These are phyloP conservation scores for Agrocybe chaxingu DNA, from an alignment of 768 basidiomycete species.

Conservation along the genomic window DNA sequence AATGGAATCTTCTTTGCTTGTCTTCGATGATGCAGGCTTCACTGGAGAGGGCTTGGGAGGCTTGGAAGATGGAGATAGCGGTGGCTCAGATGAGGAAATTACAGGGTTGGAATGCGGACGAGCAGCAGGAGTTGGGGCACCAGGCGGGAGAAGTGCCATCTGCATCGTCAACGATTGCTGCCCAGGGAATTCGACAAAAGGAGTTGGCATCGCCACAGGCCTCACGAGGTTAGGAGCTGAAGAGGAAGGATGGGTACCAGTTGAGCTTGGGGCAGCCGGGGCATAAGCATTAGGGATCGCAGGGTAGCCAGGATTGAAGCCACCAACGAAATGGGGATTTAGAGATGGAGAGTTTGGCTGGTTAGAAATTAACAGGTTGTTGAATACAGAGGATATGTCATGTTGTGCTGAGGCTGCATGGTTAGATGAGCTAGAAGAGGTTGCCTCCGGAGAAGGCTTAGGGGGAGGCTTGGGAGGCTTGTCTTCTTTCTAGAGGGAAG, in stretches of 20 bases:
- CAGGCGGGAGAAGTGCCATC: constrained; percentile 28
- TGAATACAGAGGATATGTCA: constrained; percentile 23
- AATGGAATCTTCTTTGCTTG: constrained; percentile 4
- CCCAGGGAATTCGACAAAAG: constrained; percentile 21
- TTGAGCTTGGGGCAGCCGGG: background rate
- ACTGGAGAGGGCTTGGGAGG: constrained; percentile 9
- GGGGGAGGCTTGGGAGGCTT: constrained; percentile 16
- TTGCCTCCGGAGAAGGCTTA: constrained; percentile 2
- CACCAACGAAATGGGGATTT: constrained; percentile 40
- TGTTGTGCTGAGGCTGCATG: constrained; percentile 1
- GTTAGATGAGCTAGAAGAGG: background rate
- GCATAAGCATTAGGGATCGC: constrained; percentile 5
- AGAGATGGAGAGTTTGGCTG: constrained; percentile 4
- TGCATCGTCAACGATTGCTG: constrained; percentile 37
- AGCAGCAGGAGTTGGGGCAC: constrained; percentile 14
- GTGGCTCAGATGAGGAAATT: constrained; percentile 11
- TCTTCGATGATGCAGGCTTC: constrained; percentile 11
- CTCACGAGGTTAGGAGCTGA: constrained; percentile 17
- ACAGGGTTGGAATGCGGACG: constrained; percentile 32
- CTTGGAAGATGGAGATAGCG: constrained; percentile 12
- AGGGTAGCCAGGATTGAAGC: constrained; percentile 35
- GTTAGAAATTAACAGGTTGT: constrained; percentile 20
- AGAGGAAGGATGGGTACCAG: constrained; percentile 13
- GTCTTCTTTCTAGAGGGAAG: constrained; percentile 4
- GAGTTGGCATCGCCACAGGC: constrained; percentile 33